Conservation (phyloP, 2,329 filamentous ascomycete species). For the Penicillium sp. region DNA sequence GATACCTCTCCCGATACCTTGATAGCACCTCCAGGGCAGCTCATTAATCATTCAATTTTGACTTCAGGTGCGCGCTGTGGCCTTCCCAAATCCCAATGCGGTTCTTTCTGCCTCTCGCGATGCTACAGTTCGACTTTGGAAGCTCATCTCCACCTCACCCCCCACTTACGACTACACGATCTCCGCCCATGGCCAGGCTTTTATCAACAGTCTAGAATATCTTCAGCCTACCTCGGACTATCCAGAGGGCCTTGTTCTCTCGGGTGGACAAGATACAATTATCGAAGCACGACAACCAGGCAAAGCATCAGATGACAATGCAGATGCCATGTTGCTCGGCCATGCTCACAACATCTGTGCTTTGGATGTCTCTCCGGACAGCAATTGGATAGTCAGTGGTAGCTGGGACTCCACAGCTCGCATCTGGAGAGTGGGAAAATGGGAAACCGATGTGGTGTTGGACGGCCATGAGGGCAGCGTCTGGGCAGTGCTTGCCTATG, state of each 20-base stretch:
- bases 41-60: conserved; percentile 55
- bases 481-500: conserved; percentile 84
- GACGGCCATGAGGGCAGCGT: conserved; percentile 74
- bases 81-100: conserved; percentile 65
- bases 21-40: conserved; percentile 17
- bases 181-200: conserved; percentile 71
- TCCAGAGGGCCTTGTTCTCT: conserved; percentile 75
- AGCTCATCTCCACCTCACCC: conserved; percentile 58
- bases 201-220: conserved; percentile 80
- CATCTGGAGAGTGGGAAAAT: conserved; percentile 78
- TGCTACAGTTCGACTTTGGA: conserved; percentile 83
- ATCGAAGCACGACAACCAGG: conserved; percentile 79
- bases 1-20: conserved; percentile 14
- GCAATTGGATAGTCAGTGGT: conserved; percentile 74
- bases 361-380: conserved; percentile 68
- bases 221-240: conserved; percentile 62
- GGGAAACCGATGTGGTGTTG: conserved; percentile 69
- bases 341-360: conserved; percentile 85
- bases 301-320: conserved; percentile 63
- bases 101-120: conserved; percentile 87
- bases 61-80: conserved; percentile 73
- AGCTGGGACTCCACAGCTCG: conserved; percentile 89
- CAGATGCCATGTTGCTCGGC: conserved; percentile 78
- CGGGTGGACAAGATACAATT: conserved; percentile 84
- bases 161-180: conserved; percentile 72